Evolutionary conservation across 106 monocot species (phyloP), one percentile per base, ranked within the genome.

Genomic region (Dendrobium officinale): DNA sequence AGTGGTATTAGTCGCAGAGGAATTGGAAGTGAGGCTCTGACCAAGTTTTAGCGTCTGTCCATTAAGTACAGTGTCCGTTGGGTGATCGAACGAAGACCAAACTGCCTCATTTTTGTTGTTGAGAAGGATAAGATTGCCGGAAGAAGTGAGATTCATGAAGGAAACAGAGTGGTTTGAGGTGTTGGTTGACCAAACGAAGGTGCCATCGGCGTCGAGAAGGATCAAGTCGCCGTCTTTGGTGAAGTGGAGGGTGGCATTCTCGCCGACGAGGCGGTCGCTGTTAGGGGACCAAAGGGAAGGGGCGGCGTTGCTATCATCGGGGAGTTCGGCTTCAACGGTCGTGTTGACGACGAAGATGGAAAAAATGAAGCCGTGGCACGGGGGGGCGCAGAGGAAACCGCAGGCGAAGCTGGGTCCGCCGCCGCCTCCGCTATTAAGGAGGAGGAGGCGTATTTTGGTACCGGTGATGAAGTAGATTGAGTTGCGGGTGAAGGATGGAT

Each of bases 261-360:
- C 78, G 0, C 43, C 7, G 9, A 90, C 82, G 3, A 85, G 90
- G 2, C 31, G 83, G 51, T 82, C 48, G 47, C 85, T 82, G 70
- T 95, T 95, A 56, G 92, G 84, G 0, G 90, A 81, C 95, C 92
- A 92, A 22, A 95, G 67, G 10, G 49, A 81, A 3, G 88, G 89
- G 29, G 67, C 4, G 26, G 2, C 37, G 20, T 20, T 5, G n/a
- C 20, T 8, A 20, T 7, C 17, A n/a, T 26, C 22, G 29, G 48
- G 64, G 72, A 81, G 77, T 9, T 9, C 0, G 29, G 22, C 37
- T 37, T 37, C 3, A 37, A 37, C 3, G 33, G 70, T 37, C 37
- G 81, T 77, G 9, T 84, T 66, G 77, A 86, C 47, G 58, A 92
- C 77, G 88, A 78, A 90, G 80, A 90, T n/a, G n/a, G 86, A 77